These are phyloP conservation scores for Claviceps pazoutovae DNA, from an alignment of 2,329 filamentous ascomycete species.

Conservation along the genomic window DNA sequence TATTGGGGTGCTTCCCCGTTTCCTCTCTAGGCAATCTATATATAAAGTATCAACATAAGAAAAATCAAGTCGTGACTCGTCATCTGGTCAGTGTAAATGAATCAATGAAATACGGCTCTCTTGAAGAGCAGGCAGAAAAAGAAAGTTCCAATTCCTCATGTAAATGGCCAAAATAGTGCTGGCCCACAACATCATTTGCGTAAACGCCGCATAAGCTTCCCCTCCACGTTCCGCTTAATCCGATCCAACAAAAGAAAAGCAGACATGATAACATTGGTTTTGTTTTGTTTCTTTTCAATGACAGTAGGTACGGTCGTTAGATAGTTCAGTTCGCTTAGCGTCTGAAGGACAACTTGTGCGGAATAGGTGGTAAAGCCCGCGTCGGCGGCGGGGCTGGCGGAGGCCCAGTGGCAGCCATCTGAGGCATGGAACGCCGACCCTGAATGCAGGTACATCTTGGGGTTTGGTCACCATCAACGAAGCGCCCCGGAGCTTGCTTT, in stretches of 20 bases:
- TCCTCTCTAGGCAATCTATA: neutral
- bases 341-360: slow-evolving; percentile 15
- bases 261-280: neutral
- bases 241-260: no score
- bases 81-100: neutral
- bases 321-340: neutral
- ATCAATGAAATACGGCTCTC: neutral
- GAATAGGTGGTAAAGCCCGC: slow-evolving; percentile 40
- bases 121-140: neutral
- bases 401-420: slow-evolving; percentile 32
- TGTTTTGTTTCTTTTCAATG: neutral
- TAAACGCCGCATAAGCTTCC: no score
- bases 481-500: neutral
- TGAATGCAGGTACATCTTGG: slow-evolving; percentile 11
- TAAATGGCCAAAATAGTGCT: no score
- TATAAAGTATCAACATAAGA: neutral
- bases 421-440: slow-evolving; percentile 36
- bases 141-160: neutral
- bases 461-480: slow-evolving; percentile 10
- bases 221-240: no score
- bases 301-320: no score
- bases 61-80: neutral
- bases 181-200: no score
- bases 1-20: no score
- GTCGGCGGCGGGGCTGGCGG: slow-evolving; percentile 41